Evolutionary conservation across 139 green algal genomes (phyloP).

Genomic region (Micractinium conductrix): DNA sequence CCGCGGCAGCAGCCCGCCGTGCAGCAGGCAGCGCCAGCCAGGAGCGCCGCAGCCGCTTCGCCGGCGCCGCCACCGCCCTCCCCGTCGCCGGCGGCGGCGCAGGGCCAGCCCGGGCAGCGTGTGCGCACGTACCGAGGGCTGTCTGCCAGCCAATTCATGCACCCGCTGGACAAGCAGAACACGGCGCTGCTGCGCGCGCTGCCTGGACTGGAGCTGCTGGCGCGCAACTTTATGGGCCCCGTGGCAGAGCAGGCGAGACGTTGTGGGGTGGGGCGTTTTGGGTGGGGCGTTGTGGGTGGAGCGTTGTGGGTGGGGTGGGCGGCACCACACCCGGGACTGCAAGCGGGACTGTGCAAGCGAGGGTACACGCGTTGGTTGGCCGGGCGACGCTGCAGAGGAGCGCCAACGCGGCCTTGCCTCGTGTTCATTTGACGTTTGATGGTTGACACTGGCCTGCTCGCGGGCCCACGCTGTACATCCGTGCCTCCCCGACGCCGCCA

Average conservation of each 20-base stretch:
- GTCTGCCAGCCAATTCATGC: slow-evolving; percentile 40
- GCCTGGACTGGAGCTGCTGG: slow-evolving; percentile 85
- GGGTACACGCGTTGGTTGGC: too few relatives aligned
- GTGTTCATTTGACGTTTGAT: too few relatives aligned
- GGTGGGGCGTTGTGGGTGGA: not conserved
- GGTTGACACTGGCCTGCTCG: too few relatives aligned
- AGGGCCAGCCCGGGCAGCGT: not conserved
- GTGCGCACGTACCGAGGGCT: slow-evolving; percentile 7
- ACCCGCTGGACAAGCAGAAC: slow-evolving; percentile 97
- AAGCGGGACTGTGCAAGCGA: too few relatives aligned
- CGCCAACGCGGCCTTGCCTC: too few relatives aligned
- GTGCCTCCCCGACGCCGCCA: too few relatives aligned
- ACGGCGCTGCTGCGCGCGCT: slow-evolving; percentile 83
- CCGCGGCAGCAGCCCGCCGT: slow-evolving; percentile 3
- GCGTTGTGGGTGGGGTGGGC: not conserved
- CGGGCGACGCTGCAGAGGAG: too few relatives aligned
- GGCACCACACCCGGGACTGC: too few relatives aligned
- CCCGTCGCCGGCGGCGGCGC: too few relatives aligned
- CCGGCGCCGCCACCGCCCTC: too few relatives aligned
- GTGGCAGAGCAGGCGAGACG: slow-evolving; percentile 25
- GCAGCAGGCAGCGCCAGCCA: not conserved
- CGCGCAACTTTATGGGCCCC: slow-evolving; percentile 74
- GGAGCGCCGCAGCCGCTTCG: not conserved
- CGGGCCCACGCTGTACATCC: too few relatives aligned
- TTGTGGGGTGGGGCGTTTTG: not conserved